These are phyloP conservation scores for Talaromyces borbonicus DNA, from an alignment of 495 filamentous ascomycete species.

Conservation along the genomic window DNA sequence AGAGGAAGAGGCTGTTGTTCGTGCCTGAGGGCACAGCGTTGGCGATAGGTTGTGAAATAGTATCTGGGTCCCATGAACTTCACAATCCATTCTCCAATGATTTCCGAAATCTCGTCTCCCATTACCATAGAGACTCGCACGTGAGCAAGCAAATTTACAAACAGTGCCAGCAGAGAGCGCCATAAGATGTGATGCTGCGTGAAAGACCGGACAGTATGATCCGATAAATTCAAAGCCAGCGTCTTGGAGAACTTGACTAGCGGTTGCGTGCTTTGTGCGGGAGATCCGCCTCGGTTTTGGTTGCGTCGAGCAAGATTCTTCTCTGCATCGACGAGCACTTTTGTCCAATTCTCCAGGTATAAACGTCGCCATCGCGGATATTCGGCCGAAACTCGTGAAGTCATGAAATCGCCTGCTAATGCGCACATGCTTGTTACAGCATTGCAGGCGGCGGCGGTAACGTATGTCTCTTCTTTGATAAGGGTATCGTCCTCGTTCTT, in stretches of 20 bases:
- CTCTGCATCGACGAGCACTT: conserved; percentile 27
- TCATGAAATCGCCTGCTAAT: conserved; percentile 73
- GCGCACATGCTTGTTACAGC: conserved; percentile 49
- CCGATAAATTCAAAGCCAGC: conserved; percentile 5
- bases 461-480: conserved; percentile 59
- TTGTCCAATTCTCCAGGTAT: conserved; percentile 30
- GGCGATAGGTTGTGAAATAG: conserved; percentile 14
- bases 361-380: conserved; percentile 50
- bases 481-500: conserved; percentile 14
- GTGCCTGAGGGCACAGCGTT: background rate
- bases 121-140: conserved; percentile 28
- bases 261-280: background rate
- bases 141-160: conserved; percentile 28
- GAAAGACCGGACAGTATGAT: conserved; percentile 21
- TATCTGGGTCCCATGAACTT: conserved; percentile 28
- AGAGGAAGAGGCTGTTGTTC: conserved; percentile 8
- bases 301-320: conserved; percentile 19
- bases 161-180: conserved; percentile 28
- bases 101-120: conserved; percentile 31
- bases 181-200: conserved; percentile 31
- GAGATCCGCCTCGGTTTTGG: conserved; percentile 5
- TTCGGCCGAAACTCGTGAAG: conserved; percentile 54
- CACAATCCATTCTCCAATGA: conserved; percentile 29
- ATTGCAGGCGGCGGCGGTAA: conserved; percentile 58
- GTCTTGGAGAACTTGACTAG: background rate